Evolutionary conservation across 208 protist genomes (phyloP), one percentile per base, ranked within the genome.

Genomic region (Crithidia acanthocephali): DNA sequence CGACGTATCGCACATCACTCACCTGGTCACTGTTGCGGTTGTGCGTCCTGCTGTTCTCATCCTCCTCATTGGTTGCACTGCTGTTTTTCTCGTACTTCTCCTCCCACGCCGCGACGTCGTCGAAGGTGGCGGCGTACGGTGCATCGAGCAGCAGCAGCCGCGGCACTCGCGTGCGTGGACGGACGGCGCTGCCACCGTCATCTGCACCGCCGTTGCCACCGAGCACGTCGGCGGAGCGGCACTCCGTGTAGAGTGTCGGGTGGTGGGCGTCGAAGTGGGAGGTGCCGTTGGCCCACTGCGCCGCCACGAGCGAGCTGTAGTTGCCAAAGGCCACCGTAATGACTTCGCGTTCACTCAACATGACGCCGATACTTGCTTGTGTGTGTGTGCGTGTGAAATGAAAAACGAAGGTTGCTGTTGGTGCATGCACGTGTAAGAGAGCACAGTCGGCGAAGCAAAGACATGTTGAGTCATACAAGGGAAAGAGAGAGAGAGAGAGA

Each of bases 241-340:
- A 82, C 72, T 93, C 87, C 2, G 51, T 44, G 63, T 94, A 95
- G 13, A 96, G 79, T 6, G 91, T 96, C 25, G n/a, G 40, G 64
- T 87, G 85, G 32, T 85, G 72, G 18, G 63, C 73, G 65, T 96
- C 91, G 66, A 79, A 94, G 45, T 68, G 32, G 22, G 86, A 89
- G 6, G 87, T 94, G 35, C 91, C 86, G 66, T 96, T 96, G 33
- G 84, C 86, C 88, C 91, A 96, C 75, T 96, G 91, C 37, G 91
- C 86, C 4, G 88, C 91, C 2, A 96, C 85, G 30, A 96, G 84
- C 7, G 88, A 83, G 70, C 86, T 73, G 75, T 93, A 96, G 82
- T 96, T 96, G 53, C 91, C 91, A 51, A 96, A 85, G 16, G 78
- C 91, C 2, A 94, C 16, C 23, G 91, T 96, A 25, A 96, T 69